Evolutionary conservation across 345 rosid genomes (phyloP).

Genomic region (Gossypium rotundifolium): DNA sequence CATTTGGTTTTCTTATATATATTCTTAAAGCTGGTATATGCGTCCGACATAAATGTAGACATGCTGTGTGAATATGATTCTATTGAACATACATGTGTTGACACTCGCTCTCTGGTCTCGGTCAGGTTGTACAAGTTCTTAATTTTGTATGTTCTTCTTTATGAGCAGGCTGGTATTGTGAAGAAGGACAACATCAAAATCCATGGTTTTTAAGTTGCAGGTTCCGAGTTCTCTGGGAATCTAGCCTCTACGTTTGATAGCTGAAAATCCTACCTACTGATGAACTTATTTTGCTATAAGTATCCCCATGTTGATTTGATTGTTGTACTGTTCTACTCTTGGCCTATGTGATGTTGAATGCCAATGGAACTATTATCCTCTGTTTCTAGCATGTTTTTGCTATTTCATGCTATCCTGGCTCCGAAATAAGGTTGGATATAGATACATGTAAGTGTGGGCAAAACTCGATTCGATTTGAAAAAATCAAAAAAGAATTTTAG

Average conservation of each 20-base stretch:
- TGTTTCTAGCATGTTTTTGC: neutral
- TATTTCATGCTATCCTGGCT: no score
- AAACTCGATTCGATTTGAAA: no score
- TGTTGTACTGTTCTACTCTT: neutral
- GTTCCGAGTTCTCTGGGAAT: neutral
- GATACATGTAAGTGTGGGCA: fast-evolving
- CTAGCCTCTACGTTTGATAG: neutral
- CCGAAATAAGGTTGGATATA: no score
- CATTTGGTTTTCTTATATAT: neutral
- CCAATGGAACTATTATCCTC: neutral
- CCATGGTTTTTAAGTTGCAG: constrained; percentile 73
- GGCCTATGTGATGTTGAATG: neutral
- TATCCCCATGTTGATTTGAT: neutral
- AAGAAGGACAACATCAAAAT: constrained; percentile 94
- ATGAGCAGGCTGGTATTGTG: constrained; percentile 76
- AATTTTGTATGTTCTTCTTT: neutral
- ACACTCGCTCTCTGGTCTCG: neutral
- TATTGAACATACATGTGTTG: neutral
- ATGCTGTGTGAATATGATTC: neutral
- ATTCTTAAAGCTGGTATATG: neutral
- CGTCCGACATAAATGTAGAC: neutral
- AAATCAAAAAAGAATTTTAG: no score
- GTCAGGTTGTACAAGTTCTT: neutral
- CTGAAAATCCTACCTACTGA: neutral
- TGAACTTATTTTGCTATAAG: neutral